Conservation (phyloP, 2,329 filamentous ascomycete species). For the Paecilomyces sp. region DNA sequence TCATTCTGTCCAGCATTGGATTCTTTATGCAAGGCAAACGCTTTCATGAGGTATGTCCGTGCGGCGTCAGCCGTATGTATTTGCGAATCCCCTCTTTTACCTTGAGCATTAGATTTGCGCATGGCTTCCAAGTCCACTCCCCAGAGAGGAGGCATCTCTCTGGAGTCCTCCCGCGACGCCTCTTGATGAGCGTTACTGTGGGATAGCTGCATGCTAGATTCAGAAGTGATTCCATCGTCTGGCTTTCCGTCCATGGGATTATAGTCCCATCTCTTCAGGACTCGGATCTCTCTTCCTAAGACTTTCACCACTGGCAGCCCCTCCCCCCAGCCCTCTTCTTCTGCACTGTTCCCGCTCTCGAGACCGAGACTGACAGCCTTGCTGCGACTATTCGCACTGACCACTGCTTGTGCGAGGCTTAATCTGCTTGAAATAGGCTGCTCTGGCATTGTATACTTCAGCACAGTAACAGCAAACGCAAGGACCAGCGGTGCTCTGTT, state of each 20-base stretch:
- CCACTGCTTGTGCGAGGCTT: conserved; percentile 75
- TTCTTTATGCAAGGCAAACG: conserved; percentile 24
- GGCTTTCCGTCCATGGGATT: conserved; percentile 45
- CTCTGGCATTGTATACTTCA: conserved; percentile 76
- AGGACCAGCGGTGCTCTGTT: conserved; percentile 78
- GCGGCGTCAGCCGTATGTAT: conserved; percentile 70
- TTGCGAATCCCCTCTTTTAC: conserved; percentile 48
- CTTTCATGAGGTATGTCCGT: conserved; percentile 48
- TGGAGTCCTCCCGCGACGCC: conserved; percentile 4
- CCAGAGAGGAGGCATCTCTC: conserved; percentile 46
- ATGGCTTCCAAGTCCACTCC: conserved; percentile 52
- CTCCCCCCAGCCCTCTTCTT: conserved; percentile 64
- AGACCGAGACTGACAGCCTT: conserved; percentile 72
- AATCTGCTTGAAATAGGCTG: conserved; percentile 78
- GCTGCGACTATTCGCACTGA: conserved; percentile 70
- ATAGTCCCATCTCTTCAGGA: conserved; percentile 73
- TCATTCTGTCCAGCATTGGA: conserved; percentile 5
- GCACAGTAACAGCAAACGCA: conserved; percentile 66
- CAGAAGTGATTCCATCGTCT: conserved; percentile 7
- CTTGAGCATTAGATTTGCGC: conserved; percentile 29
- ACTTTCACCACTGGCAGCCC: conserved; percentile 68
- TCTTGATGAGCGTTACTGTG: background rate
- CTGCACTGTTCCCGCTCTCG: conserved; percentile 56
- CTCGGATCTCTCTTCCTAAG: conserved; percentile 65
- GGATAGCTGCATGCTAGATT: background rate